Evolutionary conservation across 176 grass and related monocot genomes (phyloP).

Genomic region (Tuctoria greenei): DNA sequence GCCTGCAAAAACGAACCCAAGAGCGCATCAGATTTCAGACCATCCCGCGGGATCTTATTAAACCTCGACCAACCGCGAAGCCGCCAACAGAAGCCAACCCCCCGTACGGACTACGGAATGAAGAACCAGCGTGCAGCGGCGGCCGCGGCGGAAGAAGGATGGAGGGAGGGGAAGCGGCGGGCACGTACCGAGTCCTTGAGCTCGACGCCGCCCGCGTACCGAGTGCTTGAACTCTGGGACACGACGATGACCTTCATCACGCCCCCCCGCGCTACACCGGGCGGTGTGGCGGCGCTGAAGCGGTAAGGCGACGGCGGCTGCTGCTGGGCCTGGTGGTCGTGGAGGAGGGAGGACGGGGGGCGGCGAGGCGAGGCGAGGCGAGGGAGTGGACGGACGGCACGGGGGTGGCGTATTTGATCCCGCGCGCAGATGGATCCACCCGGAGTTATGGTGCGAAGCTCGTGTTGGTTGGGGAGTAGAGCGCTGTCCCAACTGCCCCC

Average conservation of each 20-base stretch:
- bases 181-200: constrained; percentile 55
- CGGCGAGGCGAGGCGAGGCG: no score
- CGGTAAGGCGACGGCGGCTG: not conserved
- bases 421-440: constrained; percentile 29
- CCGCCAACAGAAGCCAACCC: not conserved
- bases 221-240: constrained; percentile 82
- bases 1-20: constrained; percentile 62
- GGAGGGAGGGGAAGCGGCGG: not conserved
- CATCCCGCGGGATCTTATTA: constrained; percentile 29
- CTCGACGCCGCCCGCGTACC: constrained; percentile 83
- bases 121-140: not conserved
- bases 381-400: not conserved
- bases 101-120: not conserved
- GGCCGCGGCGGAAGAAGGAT: not conserved
- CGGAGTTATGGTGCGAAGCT: constrained; percentile 9
- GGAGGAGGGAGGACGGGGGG: not conserved
- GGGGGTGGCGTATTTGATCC: constrained; percentile 47
- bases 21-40: constrained; percentile 5
- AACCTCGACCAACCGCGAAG: not conserved
- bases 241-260: constrained; percentile 76
- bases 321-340: not conserved
- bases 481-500: constrained; percentile 30
- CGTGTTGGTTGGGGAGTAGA: constrained; percentile 34
- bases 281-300: not conserved
- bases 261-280: not conserved